These are phyloP conservation scores for Daedaleopsis nitida DNA, from an alignment of 768 basidiomycete species.

Conservation along the genomic window DNA sequence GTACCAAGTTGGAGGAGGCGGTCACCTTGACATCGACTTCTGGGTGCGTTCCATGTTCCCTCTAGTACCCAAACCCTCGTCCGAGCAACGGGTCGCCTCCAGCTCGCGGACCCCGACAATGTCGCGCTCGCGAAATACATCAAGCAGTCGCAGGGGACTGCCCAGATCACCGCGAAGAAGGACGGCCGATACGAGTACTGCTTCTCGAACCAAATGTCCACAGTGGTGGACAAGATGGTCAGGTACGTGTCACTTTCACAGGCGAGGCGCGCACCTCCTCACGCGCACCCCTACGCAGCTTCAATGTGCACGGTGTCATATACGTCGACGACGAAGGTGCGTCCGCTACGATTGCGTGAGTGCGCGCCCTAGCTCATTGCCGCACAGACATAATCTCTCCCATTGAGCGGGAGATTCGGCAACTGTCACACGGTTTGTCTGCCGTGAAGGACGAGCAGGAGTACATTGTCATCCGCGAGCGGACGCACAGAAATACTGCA, in stretches of 20 bases:
- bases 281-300: slow-evolving; percentile 68
- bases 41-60: slow-evolving; percentile 58
- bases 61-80: background rate
- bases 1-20: slow-evolving; percentile 97
- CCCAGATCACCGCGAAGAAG: slow-evolving; percentile 81
- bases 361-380: background rate
- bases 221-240: slow-evolving; percentile 93
- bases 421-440: slow-evolving; percentile 76
- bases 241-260: slow-evolving; percentile 54
- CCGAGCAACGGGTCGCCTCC: slow-evolving; percentile 18
- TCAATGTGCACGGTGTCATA: slow-evolving; percentile 97
- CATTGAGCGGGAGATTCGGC: slow-evolving; percentile 93
- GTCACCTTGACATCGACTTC: slow-evolving; percentile 97
- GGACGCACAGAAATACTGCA: slow-evolving; percentile 90
- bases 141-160: slow-evolving; percentile 86
- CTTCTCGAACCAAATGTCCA: slow-evolving; percentile 99
- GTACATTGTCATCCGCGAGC: slow-evolving; percentile 94
- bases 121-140: slow-evolving; percentile 74
- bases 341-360: background rate
- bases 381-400: slow-evolving; percentile 81
- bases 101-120: slow-evolving; percentile 83
- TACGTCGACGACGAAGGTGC: slow-evolving; percentile 89
- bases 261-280: slow-evolving; percentile 95
- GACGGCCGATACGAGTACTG: slow-evolving; percentile 94
- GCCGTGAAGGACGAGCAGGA: slow-evolving; percentile 98